Conservation (phyloP, 2,329 filamentous ascomycete species). For the Xylariales sp. region DNA sequence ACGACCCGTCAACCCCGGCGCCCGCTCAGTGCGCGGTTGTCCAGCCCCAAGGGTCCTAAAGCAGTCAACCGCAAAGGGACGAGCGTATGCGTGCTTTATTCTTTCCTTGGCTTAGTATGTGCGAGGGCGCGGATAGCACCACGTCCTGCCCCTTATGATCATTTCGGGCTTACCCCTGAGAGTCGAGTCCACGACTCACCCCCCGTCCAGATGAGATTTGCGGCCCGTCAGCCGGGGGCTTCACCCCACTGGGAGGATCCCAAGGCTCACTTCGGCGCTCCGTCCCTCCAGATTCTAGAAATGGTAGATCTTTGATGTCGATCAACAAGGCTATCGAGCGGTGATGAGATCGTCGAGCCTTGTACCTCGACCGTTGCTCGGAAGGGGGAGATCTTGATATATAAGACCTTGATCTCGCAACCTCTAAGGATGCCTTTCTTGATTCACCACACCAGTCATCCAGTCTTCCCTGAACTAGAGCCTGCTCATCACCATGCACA, state of each 20-base stretch:
- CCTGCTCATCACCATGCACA: slow-evolving; percentile 41
- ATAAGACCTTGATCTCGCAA: slow-evolving; percentile 38
- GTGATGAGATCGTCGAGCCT: slow-evolving; percentile 6
- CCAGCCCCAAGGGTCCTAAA: slow-evolving; percentile 8
- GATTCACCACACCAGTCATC: slow-evolving; percentile 34
- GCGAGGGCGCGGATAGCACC: slow-evolving; percentile 8
- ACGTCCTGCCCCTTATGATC: slow-evolving; percentile 24
- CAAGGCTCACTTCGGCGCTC: slow-evolving; percentile 22
- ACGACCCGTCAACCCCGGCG: slow-evolving; percentile 18
- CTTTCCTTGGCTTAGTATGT: slow-evolving; percentile 34
- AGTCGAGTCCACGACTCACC: slow-evolving; percentile 14
- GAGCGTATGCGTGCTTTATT: slow-evolving; percentile 12
- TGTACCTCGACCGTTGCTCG: neutral
- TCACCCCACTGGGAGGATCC: slow-evolving; percentile 26
- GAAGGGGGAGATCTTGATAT: slow-evolving; percentile 27
- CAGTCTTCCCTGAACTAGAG: slow-evolving; percentile 27
- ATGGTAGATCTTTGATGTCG: slow-evolving; percentile 23
- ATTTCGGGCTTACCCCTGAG: slow-evolving; percentile 24
- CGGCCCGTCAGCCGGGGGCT: slow-evolving; percentile 40
- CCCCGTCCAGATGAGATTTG: slow-evolving; percentile 27
- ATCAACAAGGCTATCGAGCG: slow-evolving; percentile 8
- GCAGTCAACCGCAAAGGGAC: slow-evolving; percentile 10
- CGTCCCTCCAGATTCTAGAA: slow-evolving; percentile 34
- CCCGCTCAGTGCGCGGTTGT: slow-evolving; percentile 6
- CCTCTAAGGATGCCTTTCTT: slow-evolving; percentile 33